phyloP scores from a whole-genome alignment of 73 alveolate species.

The Breviolum minutum region DNA sequence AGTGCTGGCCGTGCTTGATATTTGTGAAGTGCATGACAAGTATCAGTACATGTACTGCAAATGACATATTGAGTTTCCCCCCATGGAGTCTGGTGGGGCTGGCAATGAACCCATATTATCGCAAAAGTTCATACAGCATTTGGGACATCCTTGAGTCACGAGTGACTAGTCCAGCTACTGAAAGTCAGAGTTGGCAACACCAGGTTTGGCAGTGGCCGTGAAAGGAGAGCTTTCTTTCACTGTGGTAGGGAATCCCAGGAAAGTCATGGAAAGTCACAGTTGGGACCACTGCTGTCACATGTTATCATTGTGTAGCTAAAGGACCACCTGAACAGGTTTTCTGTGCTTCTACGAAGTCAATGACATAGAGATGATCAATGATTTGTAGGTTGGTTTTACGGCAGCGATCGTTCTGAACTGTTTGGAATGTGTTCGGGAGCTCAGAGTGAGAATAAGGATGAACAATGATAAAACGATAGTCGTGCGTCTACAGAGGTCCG shows the following conservation, averaged over 20 bases:
- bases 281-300: background rate
- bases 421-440: constrained; percentile 9
- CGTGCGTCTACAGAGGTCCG: too few relatives aligned
- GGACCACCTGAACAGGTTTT: background rate
- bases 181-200: background rate
- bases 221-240: constrained; percentile 78
- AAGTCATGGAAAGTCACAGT: background rate
- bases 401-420: constrained; percentile 49
- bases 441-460: too few relatives aligned
- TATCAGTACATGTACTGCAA: background rate
- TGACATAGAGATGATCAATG: background rate
- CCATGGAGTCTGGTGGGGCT: background rate
- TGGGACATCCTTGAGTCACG: background rate
- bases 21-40: background rate
- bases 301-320: background rate
- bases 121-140: background rate
- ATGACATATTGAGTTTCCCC: background rate
- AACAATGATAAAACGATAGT: too few relatives aligned
- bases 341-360: background rate
- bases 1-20: background rate
- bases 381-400: constrained; percentile 39
- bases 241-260: background rate
- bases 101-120: too few relatives aligned
- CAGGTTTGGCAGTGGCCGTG: constrained; percentile 51
- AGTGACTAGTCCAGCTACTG: background rate